phyloP scores from a whole-genome alignment of 1,284 basidiomycete genomes.

The Rhodofomes roseus region DNA sequence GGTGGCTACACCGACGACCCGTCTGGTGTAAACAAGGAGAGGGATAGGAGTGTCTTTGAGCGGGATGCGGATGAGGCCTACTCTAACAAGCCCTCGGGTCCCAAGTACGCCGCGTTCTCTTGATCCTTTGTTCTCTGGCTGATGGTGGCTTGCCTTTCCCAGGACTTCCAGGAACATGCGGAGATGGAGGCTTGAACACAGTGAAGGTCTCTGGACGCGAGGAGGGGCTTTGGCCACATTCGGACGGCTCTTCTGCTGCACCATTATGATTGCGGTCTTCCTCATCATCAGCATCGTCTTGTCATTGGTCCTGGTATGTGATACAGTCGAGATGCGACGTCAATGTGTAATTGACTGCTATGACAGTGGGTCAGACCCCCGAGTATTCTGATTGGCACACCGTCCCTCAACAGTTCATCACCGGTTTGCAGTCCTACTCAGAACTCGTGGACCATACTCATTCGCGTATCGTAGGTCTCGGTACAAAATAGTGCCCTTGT shows the following conservation, averaged over 20 bases:
- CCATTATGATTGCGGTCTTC: constrained; percentile 59
- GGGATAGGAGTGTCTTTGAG: constrained; percentile 20
- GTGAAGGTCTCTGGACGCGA: constrained; percentile 62
- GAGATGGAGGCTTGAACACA: constrained; percentile 52
- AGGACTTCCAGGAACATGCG: constrained; percentile 25
- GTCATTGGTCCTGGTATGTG: constrained; percentile 60
- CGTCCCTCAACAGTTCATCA: constrained; percentile 37
- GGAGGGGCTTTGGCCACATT: constrained; percentile 51
- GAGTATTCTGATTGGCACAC: constrained; percentile 59
- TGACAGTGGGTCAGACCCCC: constrained; percentile 83
- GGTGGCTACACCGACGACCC: constrained; percentile 43
- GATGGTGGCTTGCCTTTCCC: not conserved
- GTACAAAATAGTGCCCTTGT: constrained; percentile 42
- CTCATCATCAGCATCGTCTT: constrained; percentile 69
- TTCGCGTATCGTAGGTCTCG: constrained; percentile 20
- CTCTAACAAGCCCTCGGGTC: constrained; percentile 13
- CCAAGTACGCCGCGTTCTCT: constrained; percentile 12
- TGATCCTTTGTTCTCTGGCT: not conserved
- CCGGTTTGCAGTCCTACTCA: constrained; percentile 20
- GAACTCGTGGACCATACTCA: constrained; percentile 1
- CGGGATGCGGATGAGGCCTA: constrained; percentile 18
- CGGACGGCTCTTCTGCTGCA: constrained; percentile 69
- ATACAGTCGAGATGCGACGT: not conserved
- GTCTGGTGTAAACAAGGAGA: constrained; percentile 17
- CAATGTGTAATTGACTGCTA: not conserved